Evolutionary conservation across 495 filamentous ascomycete species (phyloP), one percentile per base, ranked within the genome.

Genomic region (Neurospora sp.): DNA sequence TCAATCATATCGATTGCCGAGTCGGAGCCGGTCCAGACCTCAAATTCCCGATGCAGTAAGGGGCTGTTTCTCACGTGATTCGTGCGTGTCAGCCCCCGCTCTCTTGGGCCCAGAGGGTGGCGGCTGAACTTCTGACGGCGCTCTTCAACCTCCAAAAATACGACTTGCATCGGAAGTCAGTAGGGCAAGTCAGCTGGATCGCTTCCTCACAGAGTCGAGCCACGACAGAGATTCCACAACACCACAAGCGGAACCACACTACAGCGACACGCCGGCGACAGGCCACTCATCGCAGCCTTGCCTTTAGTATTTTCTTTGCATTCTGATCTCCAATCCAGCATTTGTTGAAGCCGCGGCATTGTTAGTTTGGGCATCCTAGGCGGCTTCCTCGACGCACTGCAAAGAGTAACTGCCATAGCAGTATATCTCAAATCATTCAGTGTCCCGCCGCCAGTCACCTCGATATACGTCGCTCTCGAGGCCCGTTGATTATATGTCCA

Each of bases 51-150:
- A 65, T 17, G 22, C 53, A 65, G 53, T 65, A 65, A 65, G 53
- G 70, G 61, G 40, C 70, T 48, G 68, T 37, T 42, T 16, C 22
- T 65, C 74, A 75, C 74, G 74, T 75, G 74, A 75, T 70, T 31
- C 41, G 42, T 12, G 35, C 41, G 40, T 69, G 68, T 74, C 73
- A 74, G 74, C 73, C 68, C 61, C 73, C 69, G 44, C 72, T 48
- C 27, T 35, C 53, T 40, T 42, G 14, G 70, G 16, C 10, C 65
- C 61, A 72, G 73, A 35, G 45, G 39, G 69, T 71, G 70, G 73
- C 72, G 70, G 61, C 69, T 71, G 74, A 35, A 65, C 53, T 65
- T 35, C 27, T 65, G 53, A 35, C 53, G 53, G 53, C 17, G 69
- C 69, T 70, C 72, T 69, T 69, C 70, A 70, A 75, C 74, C 72